Evolutionary conservation across 176 grass and related monocot species (phyloP).

Genomic region (Aegilops sharonensis): DNA sequence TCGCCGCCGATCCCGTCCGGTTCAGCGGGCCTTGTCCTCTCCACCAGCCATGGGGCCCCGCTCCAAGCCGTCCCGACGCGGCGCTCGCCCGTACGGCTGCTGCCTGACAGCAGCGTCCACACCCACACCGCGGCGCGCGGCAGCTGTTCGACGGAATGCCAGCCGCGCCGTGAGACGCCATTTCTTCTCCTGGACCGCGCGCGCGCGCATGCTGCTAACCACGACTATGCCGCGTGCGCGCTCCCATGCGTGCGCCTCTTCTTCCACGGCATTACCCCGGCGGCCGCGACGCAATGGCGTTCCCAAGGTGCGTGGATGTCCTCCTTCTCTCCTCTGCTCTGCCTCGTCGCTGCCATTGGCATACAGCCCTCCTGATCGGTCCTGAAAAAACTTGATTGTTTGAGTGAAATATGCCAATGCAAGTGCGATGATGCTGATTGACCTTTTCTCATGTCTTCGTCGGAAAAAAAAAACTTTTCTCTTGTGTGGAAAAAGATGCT

Average conservation of each 20-base stretch:
- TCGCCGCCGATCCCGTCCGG: background rate
- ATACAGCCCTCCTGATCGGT: background rate
- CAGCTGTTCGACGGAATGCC: background rate
- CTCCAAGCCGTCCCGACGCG: background rate
- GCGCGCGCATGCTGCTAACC: background rate
- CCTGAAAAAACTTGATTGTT: background rate
- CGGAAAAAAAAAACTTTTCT: no score
- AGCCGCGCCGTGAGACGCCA: background rate
- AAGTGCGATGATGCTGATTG: no score
- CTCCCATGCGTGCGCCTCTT: background rate
- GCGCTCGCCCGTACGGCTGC: background rate
- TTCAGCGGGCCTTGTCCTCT: background rate
- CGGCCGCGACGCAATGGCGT: background rate
- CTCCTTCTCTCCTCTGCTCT: background rate
- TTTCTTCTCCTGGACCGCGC: background rate
- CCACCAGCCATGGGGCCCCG: background rate
- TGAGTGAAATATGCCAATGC: no score
- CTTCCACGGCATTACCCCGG: background rate
- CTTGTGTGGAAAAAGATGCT: no score
- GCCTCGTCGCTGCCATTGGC: background rate
- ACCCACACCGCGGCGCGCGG: background rate
- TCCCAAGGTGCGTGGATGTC: background rate
- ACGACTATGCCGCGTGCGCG: background rate
- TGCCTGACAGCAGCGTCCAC: background rate
- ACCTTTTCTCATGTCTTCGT: no score